phyloP scores from a whole-genome alignment of 768 basidiomycete genomes.

The Punctularia strigosozonata region DNA sequence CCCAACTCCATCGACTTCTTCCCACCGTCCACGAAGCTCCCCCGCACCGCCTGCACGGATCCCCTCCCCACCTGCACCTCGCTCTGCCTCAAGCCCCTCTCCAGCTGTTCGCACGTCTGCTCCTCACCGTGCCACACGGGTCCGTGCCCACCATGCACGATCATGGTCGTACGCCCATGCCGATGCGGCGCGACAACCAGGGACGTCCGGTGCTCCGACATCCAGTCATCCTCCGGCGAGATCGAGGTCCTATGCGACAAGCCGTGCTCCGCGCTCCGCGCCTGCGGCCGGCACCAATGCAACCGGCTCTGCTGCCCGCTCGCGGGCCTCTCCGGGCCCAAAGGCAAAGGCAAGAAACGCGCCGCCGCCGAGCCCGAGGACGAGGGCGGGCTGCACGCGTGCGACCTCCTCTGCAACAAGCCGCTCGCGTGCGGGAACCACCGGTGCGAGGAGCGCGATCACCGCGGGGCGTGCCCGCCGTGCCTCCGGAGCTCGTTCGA shows the following conservation, averaged over 20 bases:
- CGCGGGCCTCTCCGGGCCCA: conserved; percentile 46
- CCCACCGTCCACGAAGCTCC: conserved; percentile 27
- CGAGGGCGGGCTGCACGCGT: conserved; percentile 65
- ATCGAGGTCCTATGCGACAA: conserved; percentile 69
- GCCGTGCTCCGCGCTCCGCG: conserved; percentile 64
- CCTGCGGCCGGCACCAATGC: conserved; percentile 85
- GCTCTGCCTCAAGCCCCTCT: conserved; percentile 51
- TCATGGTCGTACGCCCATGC: conserved; percentile 65
- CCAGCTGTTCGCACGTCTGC: conserved; percentile 69
- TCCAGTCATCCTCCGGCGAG: conserved; percentile 20
- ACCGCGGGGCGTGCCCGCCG: conserved; percentile 68
- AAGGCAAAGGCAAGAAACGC: conserved; percentile 53
- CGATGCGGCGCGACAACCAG: conserved; percentile 71
- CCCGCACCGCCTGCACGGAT: conserved; percentile 42
- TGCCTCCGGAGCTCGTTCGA: conserved; percentile 89
- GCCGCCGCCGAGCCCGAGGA: conserved; percentile 37
- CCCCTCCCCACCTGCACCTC: conserved; percentile 74
- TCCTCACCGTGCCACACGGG: conserved; percentile 60
- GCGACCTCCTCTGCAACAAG: conserved; percentile 73
- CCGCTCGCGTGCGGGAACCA: conserved; percentile 67
- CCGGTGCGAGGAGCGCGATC: conserved; percentile 69
- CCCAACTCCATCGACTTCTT: conserved; percentile 20
- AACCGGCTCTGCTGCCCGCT: conserved; percentile 82
- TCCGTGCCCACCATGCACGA: conserved; percentile 68
- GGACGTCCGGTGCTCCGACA: conserved; percentile 38